These are phyloP conservation scores for Boletellus ananiceps DNA, from an alignment of 768 basidiomycete species.

Conservation along the genomic window DNA sequence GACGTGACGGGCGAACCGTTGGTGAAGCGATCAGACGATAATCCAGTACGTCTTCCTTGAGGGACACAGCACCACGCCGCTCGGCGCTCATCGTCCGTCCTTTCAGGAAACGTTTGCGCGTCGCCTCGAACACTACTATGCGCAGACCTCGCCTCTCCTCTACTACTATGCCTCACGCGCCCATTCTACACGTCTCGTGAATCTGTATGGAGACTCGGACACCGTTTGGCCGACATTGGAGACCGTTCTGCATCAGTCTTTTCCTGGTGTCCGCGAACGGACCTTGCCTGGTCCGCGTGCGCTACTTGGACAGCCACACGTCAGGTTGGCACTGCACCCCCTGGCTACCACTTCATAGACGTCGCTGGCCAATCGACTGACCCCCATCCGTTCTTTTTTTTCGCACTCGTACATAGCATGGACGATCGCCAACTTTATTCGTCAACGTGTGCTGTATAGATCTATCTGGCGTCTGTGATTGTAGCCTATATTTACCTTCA, in stretches of 20 bases:
- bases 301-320: constrained; percentile 17
- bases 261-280: constrained; percentile 53
- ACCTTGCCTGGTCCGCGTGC: constrained; percentile 19
- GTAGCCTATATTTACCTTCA: constrained; percentile 9
- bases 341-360: constrained; percentile 11
- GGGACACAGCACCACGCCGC: neutral
- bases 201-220: constrained; percentile 65
- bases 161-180: constrained; percentile 55
- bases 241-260: constrained; percentile 45
- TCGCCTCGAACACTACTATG: constrained; percentile 72
- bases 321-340: constrained; percentile 12
- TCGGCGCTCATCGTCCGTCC: constrained; percentile 6
- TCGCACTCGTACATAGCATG: constrained; percentile 7
- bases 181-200: constrained; percentile 44
- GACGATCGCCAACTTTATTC: constrained; percentile 12
- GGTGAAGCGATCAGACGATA: constrained; percentile 79
- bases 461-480: constrained; percentile 6
- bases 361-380: neutral
- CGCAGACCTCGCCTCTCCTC: constrained; percentile 73
- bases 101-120: constrained; percentile 69
- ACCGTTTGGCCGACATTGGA: constrained; percentile 84
- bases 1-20: constrained; percentile 83
- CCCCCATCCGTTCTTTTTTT: constrained; percentile 11
- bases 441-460: constrained; percentile 16
- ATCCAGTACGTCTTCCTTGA: constrained; percentile 53